Conservation (phyloP, 352 stramenopile genomes). For the Globisporangium polare region DNA sequence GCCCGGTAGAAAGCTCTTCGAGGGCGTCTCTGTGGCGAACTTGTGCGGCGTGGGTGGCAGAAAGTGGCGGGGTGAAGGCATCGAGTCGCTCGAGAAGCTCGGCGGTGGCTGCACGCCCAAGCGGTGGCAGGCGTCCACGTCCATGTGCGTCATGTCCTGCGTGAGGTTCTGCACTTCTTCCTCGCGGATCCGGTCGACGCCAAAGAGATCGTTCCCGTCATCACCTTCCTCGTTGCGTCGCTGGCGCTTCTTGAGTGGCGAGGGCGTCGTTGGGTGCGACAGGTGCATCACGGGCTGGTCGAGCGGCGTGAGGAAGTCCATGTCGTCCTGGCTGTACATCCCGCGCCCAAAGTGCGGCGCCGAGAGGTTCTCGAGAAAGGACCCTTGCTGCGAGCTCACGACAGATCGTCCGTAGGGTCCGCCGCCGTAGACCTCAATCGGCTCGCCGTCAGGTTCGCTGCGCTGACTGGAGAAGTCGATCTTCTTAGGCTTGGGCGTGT, state of each 20-base stretch:
- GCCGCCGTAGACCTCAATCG: conserved; percentile 11
- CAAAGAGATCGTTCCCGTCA: neutral
- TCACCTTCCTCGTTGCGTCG: conserved; percentile 28
- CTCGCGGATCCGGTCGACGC: conserved; percentile 38
- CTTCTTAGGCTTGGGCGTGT: conserved; percentile 48
- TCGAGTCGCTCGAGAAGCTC: conserved; percentile 55
- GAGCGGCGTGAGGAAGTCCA: conserved; percentile 82
- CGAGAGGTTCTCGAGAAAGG: conserved; percentile 23
- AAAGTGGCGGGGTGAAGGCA: conserved; percentile 34
- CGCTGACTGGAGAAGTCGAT: conserved; percentile 80
- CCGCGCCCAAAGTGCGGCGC: conserved; percentile 28
- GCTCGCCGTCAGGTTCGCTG: conserved; percentile 71
- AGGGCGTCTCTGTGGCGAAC: conserved; percentile 14
- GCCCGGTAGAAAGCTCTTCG: conserved; percentile 19
- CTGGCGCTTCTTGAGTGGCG: conserved; percentile 74
- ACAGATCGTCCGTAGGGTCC: neutral
- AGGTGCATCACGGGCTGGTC: conserved; percentile 81
- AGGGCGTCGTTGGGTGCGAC: conserved; percentile 78
- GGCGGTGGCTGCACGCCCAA: conserved; percentile 22
- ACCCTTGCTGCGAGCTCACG: conserved; percentile 28
- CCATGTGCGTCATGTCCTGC: conserved; percentile 76
- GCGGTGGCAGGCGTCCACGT: conserved; percentile 47
- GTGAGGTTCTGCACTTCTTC: conserved; percentile 70
- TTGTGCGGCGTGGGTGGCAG: conserved; percentile 30
- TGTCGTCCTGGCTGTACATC: conserved; percentile 80